Conservation (phyloP, 257 asterid species). For the Solanum arcanum region DNA sequence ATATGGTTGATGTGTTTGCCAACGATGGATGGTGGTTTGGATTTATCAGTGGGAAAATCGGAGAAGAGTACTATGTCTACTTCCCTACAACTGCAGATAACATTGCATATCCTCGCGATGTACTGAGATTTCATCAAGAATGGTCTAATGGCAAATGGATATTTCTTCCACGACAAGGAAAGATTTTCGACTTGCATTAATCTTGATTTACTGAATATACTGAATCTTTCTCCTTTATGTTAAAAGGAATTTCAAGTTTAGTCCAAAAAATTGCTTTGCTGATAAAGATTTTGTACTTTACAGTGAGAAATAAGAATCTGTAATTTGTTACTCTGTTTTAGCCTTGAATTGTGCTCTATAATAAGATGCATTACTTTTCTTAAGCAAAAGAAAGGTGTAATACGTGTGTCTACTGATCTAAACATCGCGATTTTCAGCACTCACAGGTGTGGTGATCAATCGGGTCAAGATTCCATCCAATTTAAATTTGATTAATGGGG, state of each 20-base stretch:
- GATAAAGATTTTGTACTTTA: background rate
- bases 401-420: background rate
- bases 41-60: background rate
- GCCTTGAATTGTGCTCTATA: background rate
- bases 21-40: slow-evolving; percentile 14
- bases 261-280: background rate
- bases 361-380: background rate
- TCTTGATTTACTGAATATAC: background rate
- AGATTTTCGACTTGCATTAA: background rate
- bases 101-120: background rate
- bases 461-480: no score
- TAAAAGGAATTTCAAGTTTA: background rate
- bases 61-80: background rate
- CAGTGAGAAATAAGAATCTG: background rate
- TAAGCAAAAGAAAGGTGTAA: background rate
- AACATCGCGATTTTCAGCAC: background rate
- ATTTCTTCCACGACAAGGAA: background rate
- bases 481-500: no score
- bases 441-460: background rate
- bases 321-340: background rate
- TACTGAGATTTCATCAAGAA: slow-evolving; percentile 5
- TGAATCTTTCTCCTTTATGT: background rate
- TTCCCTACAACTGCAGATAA: slow-evolving; percentile 6
- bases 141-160: background rate
- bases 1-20: background rate